Conservation (phyloP, 352 stramenopile species). For the Elongisporangium anandrum region DNA sequence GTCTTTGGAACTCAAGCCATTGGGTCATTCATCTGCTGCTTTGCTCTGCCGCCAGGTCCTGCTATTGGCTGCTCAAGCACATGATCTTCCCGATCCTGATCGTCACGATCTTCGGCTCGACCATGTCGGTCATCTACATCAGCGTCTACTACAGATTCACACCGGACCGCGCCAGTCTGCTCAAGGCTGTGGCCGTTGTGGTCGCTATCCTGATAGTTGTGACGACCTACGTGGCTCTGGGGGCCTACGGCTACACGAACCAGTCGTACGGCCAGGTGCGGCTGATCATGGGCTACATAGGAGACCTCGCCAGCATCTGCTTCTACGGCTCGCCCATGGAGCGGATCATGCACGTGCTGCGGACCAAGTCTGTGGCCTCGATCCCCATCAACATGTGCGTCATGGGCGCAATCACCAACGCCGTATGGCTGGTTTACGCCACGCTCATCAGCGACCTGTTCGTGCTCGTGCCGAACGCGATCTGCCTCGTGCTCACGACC, state of each 20-base stretch:
- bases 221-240: slow-evolving; percentile 16
- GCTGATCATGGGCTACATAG: slow-evolving; percentile 17
- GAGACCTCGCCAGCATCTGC: slow-evolving; percentile 10
- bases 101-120: slow-evolving; percentile 20
- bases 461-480: slow-evolving; percentile 26
- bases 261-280: slow-evolving; percentile 11
- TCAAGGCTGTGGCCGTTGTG: slow-evolving; percentile 13
- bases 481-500: slow-evolving; percentile 17
- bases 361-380: slow-evolving; percentile 23
- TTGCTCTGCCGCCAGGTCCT: background rate
- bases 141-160: slow-evolving; percentile 25
- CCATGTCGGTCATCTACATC: slow-evolving; percentile 29
- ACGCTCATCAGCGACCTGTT: slow-evolving; percentile 27
- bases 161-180: slow-evolving; percentile 13
- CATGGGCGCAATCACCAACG: slow-evolving; percentile 20
- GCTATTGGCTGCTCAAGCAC: background rate
- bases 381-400: slow-evolving; percentile 32
- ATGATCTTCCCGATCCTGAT: slow-evolving; percentile 26
- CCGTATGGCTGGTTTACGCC: slow-evolving; percentile 28
- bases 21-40: background rate
- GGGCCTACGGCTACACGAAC: slow-evolving; percentile 13
- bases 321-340: slow-evolving; percentile 17
- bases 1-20: background rate
- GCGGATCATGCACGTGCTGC: slow-evolving; percentile 13
- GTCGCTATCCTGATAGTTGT: slow-evolving; percentile 15